Evolutionary conservation across 2,329 filamentous ascomycete genomes (phyloP).

Genomic region (Neofusicoccum laricinum): DNA sequence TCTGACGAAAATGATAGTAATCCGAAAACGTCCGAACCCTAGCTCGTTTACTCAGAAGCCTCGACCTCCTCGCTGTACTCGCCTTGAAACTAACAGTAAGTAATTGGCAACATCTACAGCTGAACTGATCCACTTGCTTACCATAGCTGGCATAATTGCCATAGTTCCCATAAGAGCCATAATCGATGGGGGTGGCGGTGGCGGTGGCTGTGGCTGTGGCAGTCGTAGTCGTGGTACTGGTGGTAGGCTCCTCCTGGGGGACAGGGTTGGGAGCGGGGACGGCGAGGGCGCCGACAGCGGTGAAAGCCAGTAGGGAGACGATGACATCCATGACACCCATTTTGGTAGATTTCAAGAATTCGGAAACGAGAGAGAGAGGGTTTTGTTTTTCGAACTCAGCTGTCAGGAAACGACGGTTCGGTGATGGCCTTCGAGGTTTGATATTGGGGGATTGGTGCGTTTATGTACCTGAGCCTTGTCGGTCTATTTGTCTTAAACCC

Average conservation of each 20-base stretch:
- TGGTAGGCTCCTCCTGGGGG: neutral
- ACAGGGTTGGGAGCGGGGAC: neutral
- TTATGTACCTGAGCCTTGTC: neutral
- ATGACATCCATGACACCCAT: neutral
- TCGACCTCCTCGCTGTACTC: neutral
- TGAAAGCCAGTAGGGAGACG: neutral
- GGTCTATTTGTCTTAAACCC: neutral
- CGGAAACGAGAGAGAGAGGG: neutral
- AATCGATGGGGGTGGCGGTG: neutral
- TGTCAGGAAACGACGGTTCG: neutral
- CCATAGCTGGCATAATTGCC: conserved; percentile 6
- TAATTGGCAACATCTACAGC: no score
- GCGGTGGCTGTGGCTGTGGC: neutral
- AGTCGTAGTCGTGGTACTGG: neutral
- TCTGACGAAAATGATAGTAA: no score
- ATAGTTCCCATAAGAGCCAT: conserved; percentile 3
- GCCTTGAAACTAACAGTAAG: neutral
- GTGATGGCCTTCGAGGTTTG: no score
- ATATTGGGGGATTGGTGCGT: neutral
- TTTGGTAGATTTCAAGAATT: neutral
- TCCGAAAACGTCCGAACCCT: no score
- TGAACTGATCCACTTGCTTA: neutral
- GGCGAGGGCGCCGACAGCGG: neutral
- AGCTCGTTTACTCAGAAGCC: neutral
- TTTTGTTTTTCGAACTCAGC: no score